Percentiles rank a stretch among this genome's conserved stretches.
Conservation (phyloP, 495 filamentous ascomycete genomes). For the Symbiotaphrina buchneri region DNA sequence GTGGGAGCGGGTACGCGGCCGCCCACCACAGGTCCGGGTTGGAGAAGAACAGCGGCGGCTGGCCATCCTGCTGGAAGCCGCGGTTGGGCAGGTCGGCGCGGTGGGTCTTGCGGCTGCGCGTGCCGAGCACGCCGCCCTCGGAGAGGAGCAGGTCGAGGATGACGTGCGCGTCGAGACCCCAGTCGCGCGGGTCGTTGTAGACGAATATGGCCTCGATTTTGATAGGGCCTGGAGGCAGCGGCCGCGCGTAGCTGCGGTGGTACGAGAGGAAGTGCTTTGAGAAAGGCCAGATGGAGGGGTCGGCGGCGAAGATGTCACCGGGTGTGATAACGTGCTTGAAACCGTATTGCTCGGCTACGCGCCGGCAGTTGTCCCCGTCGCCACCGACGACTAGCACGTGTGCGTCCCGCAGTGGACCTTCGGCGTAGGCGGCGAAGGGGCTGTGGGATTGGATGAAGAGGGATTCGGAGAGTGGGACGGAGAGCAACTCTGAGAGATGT, state of each 20-base stretch:
- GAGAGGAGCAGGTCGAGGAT: constrained; percentile 67
- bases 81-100: constrained; percentile 33
- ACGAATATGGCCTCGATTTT: constrained; percentile 74
- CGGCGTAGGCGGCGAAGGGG: constrained; percentile 38
- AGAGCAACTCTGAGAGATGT: constrained; percentile 39
- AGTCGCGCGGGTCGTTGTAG: constrained; percentile 83
- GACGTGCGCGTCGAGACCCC: constrained; percentile 71
- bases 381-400: constrained; percentile 67
- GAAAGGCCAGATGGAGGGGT: constrained; percentile 69
- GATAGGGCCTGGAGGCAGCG: constrained; percentile 30
- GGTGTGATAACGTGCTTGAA: constrained; percentile 72
- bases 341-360: constrained; percentile 61
- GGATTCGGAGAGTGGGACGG: constrained; percentile 31
- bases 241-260: constrained; percentile 37
- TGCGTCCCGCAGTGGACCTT: constrained; percentile 34
- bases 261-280: constrained; percentile 31
- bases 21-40: constrained; percentile 88
- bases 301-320: constrained; percentile 52
- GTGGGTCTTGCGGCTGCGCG: constrained; percentile 38
- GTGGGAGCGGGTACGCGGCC: constrained; percentile 57
- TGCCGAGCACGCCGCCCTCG: constrained; percentile 49
- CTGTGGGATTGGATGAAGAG: constrained; percentile 76
- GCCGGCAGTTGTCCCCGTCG: constrained; percentile 48
- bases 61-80: constrained; percentile 55
- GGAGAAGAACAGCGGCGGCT: constrained; percentile 64